These are phyloP conservation scores for Beauveria bassiana DNA, from an alignment of 2,329 filamentous ascomycete genomes.

Conservation along the genomic window DNA sequence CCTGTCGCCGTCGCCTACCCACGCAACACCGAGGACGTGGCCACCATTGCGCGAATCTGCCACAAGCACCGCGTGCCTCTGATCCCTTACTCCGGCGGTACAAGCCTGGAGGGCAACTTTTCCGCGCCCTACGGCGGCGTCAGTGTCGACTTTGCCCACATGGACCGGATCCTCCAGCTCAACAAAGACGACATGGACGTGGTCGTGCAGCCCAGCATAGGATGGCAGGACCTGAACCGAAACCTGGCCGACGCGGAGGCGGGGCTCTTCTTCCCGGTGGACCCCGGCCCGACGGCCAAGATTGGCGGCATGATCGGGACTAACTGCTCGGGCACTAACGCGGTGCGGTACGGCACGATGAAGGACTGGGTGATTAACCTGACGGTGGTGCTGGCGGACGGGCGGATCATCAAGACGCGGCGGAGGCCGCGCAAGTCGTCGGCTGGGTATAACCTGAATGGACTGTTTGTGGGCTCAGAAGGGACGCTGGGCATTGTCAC, in stretches of 20 bases:
- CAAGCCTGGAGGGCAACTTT: constrained; percentile 84
- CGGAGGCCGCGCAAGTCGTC: constrained; percentile 72
- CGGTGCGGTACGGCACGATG: constrained; percentile 77
- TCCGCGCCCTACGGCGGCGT: constrained; percentile 80
- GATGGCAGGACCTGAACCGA: constrained; percentile 87
- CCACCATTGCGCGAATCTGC: constrained; percentile 59
- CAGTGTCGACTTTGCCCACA: constrained; percentile 80
- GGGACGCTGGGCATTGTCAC: constrained; percentile 76
- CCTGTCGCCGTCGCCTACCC: constrained; percentile 60
- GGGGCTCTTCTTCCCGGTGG: constrained; percentile 84
- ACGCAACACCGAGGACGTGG: constrained; percentile 52
- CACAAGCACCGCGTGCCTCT: constrained; percentile 74
- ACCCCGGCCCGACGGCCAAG: constrained; percentile 67
- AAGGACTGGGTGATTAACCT: constrained; percentile 82
- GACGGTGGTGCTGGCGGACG: constrained; percentile 73
- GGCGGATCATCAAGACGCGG: constrained; percentile 70
- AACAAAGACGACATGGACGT: constrained; percentile 88
- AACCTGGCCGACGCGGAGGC: constrained; percentile 57
- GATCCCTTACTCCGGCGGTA: constrained; percentile 79
- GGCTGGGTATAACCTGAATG: constrained; percentile 76
- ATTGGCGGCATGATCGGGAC: constrained; percentile 81
- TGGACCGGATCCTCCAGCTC: constrained; percentile 74
- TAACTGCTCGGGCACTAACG: constrained; percentile 71
- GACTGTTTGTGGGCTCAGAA: constrained; percentile 73
- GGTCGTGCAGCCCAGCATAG: constrained; percentile 82